Evolutionary conservation across 208 protist species (phyloP).

Genomic region (Trypanosoma melophagium): DNA sequence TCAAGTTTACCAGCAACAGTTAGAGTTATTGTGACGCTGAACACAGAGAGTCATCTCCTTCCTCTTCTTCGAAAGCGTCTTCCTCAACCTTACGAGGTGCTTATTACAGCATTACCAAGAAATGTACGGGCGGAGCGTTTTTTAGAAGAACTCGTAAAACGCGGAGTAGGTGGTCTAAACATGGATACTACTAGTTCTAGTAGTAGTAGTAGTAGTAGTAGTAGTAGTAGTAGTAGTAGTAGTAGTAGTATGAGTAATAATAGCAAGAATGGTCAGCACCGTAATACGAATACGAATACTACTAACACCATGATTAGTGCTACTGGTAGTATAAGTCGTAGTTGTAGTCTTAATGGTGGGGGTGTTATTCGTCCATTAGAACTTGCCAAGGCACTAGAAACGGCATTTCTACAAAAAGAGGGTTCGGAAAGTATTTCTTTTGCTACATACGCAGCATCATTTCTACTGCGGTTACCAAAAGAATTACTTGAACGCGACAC

Average conservation of each 20-base stretch:
- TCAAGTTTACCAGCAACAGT: constrained; percentile 53
- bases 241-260: no score
- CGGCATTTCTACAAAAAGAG: constrained; percentile 70
- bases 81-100: constrained; percentile 80
- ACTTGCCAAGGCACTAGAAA: constrained; percentile 49
- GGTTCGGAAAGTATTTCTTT: constrained; percentile 54
- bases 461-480: constrained; percentile 40
- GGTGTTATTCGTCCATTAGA: neutral
- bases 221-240: neutral
- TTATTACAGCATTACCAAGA: constrained; percentile 61
- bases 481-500: constrained; percentile 27
- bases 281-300: no score
- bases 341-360: constrained; percentile 1
- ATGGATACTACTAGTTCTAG: constrained; percentile 13
- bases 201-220: neutral
- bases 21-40: constrained; percentile 57
- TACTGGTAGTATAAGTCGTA: neutral
- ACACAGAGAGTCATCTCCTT: constrained; percentile 72
- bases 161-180: constrained; percentile 32
- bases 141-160: constrained; percentile 25
- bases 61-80: constrained; percentile 58
- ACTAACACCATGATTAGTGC: no score
- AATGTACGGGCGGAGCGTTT: constrained; percentile 48
- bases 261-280: no score
- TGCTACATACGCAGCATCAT: constrained; percentile 50